Conservation (phyloP, 257 asterid species). For the Jacaranda mimosifolia region DNA sequence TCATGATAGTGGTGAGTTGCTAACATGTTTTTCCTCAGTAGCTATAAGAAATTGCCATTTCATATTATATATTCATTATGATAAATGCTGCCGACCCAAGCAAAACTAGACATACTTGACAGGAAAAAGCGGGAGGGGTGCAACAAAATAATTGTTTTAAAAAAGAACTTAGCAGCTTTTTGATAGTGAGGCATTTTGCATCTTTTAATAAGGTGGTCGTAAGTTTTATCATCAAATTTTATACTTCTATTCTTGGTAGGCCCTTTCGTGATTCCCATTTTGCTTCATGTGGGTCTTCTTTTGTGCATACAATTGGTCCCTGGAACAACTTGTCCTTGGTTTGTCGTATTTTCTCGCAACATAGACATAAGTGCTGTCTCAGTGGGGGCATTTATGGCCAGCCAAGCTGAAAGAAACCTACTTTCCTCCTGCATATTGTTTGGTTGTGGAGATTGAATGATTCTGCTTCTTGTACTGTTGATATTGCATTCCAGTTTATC, state of each 20-base stretch:
- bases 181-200: constrained; percentile 16
- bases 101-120: constrained; percentile 19
- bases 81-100: constrained; percentile 15
- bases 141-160: constrained; percentile 7
- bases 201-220: constrained; percentile 36
- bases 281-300: constrained; percentile 51
- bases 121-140: background rate
- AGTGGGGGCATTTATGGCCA: constrained; percentile 59
- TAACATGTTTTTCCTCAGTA: constrained; percentile 30
- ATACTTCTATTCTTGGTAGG: constrained; percentile 41
- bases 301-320: constrained; percentile 48
- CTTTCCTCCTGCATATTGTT: constrained; percentile 33
- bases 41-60: constrained; percentile 10
- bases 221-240: constrained; percentile 32
- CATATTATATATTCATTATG: constrained; percentile 19
- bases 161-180: constrained; percentile 18
- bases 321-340: constrained; percentile 41
- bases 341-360: constrained; percentile 60
- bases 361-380: constrained; percentile 63
- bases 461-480: constrained; percentile 35
- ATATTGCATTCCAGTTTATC: constrained; percentile 34
- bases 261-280: constrained; percentile 53
- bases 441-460: constrained; percentile 44
- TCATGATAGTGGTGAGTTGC: constrained; percentile 77
- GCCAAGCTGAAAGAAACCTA: constrained; percentile 56